Evolutionary conservation across 2,329 filamentous ascomycete species (phyloP).

Genomic region (Fusarium sp.): DNA sequence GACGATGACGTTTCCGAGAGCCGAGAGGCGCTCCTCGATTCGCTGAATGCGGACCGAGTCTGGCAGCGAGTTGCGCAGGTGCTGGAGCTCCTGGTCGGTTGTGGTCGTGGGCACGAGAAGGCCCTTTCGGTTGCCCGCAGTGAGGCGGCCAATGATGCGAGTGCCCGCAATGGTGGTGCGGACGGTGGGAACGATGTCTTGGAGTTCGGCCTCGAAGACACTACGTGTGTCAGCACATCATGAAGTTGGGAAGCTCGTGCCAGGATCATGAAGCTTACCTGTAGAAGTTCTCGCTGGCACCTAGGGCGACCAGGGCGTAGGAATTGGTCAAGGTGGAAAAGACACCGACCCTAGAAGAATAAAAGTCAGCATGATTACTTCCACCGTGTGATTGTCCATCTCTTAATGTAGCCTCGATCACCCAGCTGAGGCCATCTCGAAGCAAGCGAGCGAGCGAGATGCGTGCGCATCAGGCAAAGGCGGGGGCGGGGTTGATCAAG

Average conservation of each 20-base stretch:
- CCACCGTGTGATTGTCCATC: neutral
- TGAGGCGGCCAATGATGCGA: conserved; percentile 94
- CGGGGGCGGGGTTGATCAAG: conserved; percentile 42
- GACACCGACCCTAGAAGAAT: conserved; percentile 81
- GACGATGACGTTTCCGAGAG: conserved; percentile 96
- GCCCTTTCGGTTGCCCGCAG: conserved; percentile 95
- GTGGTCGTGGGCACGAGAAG: conserved; percentile 96
- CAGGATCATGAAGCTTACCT: conserved; percentile 61
- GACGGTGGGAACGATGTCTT: conserved; percentile 97
- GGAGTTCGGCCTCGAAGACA: conserved; percentile 96
- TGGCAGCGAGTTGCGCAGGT: conserved; percentile 93
- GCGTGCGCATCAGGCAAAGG: conserved; percentile 26
- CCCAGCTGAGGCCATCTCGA: neutral
- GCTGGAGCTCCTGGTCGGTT: conserved; percentile 97
- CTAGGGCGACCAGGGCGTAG: conserved; percentile 93
- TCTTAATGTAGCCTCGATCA: neutral
- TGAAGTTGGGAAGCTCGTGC: neutral
- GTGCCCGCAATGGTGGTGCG: conserved; percentile 97
- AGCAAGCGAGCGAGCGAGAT: neutral
- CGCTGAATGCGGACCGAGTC: conserved; percentile 94
- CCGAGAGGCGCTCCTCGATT: conserved; percentile 96
- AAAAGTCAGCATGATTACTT: conserved; percentile 17
- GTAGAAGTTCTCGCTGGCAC: conserved; percentile 99
- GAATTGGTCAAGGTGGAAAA: conserved; percentile 98
- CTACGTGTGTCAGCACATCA: conserved; percentile 54